phyloP scores from a whole-genome alignment of 768 basidiomycete genomes.

The Trametes punicea region DNA sequence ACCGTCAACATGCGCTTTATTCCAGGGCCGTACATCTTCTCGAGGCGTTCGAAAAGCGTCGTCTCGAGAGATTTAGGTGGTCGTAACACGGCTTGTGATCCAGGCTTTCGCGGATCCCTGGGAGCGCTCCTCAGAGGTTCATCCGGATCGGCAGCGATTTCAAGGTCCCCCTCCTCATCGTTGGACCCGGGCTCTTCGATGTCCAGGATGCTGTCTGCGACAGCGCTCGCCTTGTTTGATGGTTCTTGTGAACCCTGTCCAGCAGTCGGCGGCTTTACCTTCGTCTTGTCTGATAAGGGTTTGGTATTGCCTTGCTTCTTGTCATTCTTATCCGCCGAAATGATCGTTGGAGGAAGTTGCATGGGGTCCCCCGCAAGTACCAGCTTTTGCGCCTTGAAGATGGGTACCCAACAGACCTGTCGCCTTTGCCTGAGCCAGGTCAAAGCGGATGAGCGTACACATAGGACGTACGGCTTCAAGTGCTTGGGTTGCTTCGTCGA shows the following conservation, averaged over 20 bases:
- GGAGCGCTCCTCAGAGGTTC: neutral
- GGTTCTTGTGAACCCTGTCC: neutral
- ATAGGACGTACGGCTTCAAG: constrained; percentile 72
- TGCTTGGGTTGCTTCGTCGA: constrained; percentile 98
- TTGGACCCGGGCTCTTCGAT: neutral
- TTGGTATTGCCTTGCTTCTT: constrained; percentile 13
- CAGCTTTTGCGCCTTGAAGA: constrained; percentile 86
- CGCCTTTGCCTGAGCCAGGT: neutral
- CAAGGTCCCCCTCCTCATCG: constrained; percentile 14
- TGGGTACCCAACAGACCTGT: constrained; percentile 92
- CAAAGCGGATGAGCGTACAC: neutral
- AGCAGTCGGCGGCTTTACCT: neutral
- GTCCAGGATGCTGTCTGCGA: neutral
- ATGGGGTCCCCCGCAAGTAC: constrained; percentile 93
- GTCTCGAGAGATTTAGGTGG: constrained; percentile 77
- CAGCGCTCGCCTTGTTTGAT: neutral
- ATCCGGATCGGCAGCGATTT: constrained; percentile 4
- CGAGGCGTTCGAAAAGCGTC: constrained; percentile 90
- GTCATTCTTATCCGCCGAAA: constrained; percentile 54
- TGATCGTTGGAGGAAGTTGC: constrained; percentile 92
- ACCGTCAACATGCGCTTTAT: constrained; percentile 87
- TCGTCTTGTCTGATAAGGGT: neutral
- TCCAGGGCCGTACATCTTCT: constrained; percentile 77
- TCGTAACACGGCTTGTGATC: constrained; percentile 31
- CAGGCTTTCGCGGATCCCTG: constrained; percentile 7